Conservation (phyloP, 108 stramenopile species). For the Nitzschia palea region DNA sequence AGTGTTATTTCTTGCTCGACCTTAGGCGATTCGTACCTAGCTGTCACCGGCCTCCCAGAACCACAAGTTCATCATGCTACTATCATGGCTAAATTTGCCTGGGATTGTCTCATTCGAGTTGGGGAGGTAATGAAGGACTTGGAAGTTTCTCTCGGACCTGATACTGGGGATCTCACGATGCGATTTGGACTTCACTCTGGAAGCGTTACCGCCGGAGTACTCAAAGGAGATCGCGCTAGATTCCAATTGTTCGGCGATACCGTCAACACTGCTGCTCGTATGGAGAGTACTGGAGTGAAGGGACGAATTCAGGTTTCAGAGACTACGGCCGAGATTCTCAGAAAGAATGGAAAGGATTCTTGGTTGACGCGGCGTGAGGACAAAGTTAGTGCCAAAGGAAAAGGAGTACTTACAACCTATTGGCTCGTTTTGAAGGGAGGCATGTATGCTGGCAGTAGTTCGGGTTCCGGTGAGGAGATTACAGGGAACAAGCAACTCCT, state of each 20-base stretch:
- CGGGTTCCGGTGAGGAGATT: not conserved
- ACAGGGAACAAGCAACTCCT: too few relatives aligned
- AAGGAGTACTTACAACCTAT: constrained; percentile 5
- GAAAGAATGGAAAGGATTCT: constrained; percentile 8
- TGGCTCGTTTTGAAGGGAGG: not conserved
- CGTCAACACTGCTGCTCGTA: constrained; percentile 44
- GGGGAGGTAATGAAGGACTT: not conserved
- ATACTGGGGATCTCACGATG: constrained; percentile 19
- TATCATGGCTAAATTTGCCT: constrained; percentile 18
- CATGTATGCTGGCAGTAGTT: not conserved
- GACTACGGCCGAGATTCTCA: constrained; percentile 20
- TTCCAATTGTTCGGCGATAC: constrained; percentile 35
- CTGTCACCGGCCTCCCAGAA: constrained; percentile 5
- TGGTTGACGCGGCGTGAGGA: constrained; percentile 19
- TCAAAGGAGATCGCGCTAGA: constrained; percentile 1
- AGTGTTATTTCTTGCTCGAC: too few relatives aligned
- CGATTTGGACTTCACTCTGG: constrained; percentile 51
- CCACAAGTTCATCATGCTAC: constrained; percentile 13
- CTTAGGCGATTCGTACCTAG: not conserved
- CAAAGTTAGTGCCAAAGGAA: constrained; percentile 28
- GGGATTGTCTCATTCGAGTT: constrained; percentile 12
- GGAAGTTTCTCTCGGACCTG: not conserved
- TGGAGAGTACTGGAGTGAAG: constrained; percentile 35
- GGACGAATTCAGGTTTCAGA: constrained; percentile 28
- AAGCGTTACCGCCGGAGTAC: constrained; percentile 15